A percentile compares a stretch with the other conserved stretches of the same genome.
Evolutionary conservation across 2,329 filamentous ascomycete species (phyloP).

Genomic region (Harringtonia lauricola): DNA sequence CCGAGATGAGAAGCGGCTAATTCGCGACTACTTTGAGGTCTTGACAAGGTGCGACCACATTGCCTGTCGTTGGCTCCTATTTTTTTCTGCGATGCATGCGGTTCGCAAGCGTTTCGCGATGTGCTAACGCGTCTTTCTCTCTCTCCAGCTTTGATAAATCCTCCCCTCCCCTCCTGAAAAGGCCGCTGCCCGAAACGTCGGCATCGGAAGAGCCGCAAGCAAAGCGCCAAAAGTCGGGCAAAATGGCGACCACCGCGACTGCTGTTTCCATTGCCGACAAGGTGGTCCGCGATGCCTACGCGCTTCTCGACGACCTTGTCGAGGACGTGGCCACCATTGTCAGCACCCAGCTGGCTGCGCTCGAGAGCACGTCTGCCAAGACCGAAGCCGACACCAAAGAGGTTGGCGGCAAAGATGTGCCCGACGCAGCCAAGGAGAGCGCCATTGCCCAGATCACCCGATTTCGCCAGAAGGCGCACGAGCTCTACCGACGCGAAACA

Average conservation of each 20-base stretch:
- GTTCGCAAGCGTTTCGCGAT: no score
- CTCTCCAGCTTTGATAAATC: conserved; percentile 37
- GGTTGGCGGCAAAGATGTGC: background rate
- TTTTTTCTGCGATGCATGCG: background rate
- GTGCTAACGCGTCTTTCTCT: conserved; percentile 15
- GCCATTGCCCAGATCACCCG: conserved; percentile 33
- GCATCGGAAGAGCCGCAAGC: conserved; percentile 39
- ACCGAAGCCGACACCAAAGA: background rate
- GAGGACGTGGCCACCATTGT: conserved; percentile 33
- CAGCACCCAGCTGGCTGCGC: conserved; percentile 30
- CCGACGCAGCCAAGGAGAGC: conserved; percentile 18
- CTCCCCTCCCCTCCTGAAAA: conserved; percentile 42
- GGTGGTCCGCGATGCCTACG: conserved; percentile 38
- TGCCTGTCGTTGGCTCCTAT: conserved; percentile 11
- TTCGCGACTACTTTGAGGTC: conserved; percentile 30
- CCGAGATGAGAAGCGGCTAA: conserved; percentile 22
- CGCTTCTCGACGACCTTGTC: conserved; percentile 54
- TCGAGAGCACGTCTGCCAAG: conserved; percentile 25
- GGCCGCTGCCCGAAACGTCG: conserved; percentile 33
- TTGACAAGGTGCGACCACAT: conserved; percentile 26
- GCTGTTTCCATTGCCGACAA: conserved; percentile 37
- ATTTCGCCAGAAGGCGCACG: conserved; percentile 53
- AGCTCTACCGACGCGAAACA: conserved; percentile 51
- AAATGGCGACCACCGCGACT: conserved; percentile 16
- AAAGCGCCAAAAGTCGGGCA: conserved; percentile 49